Evolutionary conservation across 2,329 filamentous ascomycete species (phyloP).

Genomic region (Purpureocillium takamizusanense): DNA sequence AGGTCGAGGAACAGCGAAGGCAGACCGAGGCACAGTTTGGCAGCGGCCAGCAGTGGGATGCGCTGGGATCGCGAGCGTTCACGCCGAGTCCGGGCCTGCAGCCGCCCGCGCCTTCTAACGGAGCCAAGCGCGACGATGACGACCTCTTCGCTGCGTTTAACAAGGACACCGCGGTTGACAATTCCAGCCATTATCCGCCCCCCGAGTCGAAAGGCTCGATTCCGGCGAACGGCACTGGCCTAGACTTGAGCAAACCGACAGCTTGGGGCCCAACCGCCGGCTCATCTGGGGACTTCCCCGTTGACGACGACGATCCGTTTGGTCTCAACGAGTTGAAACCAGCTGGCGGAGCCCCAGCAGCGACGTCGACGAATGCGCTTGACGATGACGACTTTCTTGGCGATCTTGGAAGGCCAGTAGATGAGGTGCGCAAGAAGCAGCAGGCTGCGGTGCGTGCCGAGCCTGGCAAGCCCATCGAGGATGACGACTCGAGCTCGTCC

Average conservation of each 20-base stretch:
- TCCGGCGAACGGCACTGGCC: slow-evolving; percentile 30
- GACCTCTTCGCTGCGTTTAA: slow-evolving; percentile 62
- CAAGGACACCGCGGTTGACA: slow-evolving; percentile 57
- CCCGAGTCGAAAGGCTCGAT: slow-evolving; percentile 33
- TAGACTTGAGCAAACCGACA: slow-evolving; percentile 44
- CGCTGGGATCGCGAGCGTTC: slow-evolving; percentile 47
- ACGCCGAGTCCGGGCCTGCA: slow-evolving; percentile 24
- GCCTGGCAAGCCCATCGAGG: slow-evolving; percentile 48
- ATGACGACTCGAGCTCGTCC: slow-evolving; percentile 34
- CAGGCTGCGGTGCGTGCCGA: slow-evolving; percentile 31
- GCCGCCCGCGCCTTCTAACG: slow-evolving; percentile 9
- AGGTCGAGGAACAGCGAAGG: slow-evolving; percentile 65
- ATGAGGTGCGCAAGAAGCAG: slow-evolving; percentile 47
- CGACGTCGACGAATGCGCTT: slow-evolving; percentile 16
- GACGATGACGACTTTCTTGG: slow-evolving; percentile 60
- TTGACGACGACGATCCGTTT: slow-evolving; percentile 84
- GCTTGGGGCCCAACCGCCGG: slow-evolving; percentile 35
- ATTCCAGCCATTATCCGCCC: slow-evolving; percentile 55
- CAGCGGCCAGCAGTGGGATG: slow-evolving; percentile 67
- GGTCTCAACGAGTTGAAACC: slow-evolving; percentile 59
- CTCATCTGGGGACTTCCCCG: slow-evolving; percentile 28
- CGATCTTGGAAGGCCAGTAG: slow-evolving; percentile 54
- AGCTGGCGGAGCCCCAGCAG: slow-evolving; percentile 16
- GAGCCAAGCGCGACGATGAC: slow-evolving; percentile 37
- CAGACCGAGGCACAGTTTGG: slow-evolving; percentile 72